Evolutionary conservation across 352 stramenopile species (phyloP).

Genomic region (Globisporangium rhizosaccharum): DNA sequence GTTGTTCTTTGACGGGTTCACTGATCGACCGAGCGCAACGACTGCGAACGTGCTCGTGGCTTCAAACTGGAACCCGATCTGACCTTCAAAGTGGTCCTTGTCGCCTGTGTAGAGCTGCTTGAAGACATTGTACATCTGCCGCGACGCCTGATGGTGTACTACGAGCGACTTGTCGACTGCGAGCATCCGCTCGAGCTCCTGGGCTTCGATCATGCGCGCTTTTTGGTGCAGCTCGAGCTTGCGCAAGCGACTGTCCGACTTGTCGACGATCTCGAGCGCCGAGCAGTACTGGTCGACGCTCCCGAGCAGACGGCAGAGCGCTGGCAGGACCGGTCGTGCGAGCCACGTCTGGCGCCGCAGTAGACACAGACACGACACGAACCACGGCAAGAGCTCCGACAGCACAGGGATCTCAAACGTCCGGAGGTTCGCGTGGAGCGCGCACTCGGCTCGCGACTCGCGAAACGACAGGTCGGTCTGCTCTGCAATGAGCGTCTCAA

Average conservation of each 20-base stretch:
- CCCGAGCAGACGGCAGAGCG: slow-evolving; percentile 55
- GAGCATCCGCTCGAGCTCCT: slow-evolving; percentile 57
- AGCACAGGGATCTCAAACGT: slow-evolving; percentile 46
- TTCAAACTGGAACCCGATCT: slow-evolving; percentile 89
- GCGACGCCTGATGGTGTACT: slow-evolving; percentile 44
- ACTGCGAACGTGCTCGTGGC: slow-evolving; percentile 76
- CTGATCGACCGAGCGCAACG: slow-evolving; percentile 72
- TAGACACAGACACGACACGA: slow-evolving; percentile 75
- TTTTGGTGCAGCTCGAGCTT: slow-evolving; percentile 57
- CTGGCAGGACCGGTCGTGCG: slow-evolving; percentile 58
- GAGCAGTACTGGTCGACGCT: slow-evolving; percentile 73
- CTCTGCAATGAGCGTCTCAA: slow-evolving; percentile 36
- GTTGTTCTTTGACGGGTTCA: slow-evolving; percentile 61
- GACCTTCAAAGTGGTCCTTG: slow-evolving; percentile 87
- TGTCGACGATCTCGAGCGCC: slow-evolving; percentile 50
- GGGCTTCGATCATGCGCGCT: slow-evolving; percentile 50
- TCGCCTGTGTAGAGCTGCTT: slow-evolving; percentile 84
- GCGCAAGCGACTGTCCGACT: slow-evolving; percentile 56
- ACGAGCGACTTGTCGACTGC: slow-evolving; percentile 40
- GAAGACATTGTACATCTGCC: slow-evolving; percentile 85
- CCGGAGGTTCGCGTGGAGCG: slow-evolving; percentile 28
- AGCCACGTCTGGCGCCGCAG: slow-evolving; percentile 78
- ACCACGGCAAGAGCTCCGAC: slow-evolving; percentile 66
- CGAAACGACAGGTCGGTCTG: slow-evolving; percentile 53
- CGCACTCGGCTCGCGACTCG: slow-evolving; percentile 16